A percentile compares a stretch with the other conserved stretches of the same genome.
phyloP scores from a whole-genome alignment of 805 yeast species.

The Ogataea nakhonphanomensis region DNA sequence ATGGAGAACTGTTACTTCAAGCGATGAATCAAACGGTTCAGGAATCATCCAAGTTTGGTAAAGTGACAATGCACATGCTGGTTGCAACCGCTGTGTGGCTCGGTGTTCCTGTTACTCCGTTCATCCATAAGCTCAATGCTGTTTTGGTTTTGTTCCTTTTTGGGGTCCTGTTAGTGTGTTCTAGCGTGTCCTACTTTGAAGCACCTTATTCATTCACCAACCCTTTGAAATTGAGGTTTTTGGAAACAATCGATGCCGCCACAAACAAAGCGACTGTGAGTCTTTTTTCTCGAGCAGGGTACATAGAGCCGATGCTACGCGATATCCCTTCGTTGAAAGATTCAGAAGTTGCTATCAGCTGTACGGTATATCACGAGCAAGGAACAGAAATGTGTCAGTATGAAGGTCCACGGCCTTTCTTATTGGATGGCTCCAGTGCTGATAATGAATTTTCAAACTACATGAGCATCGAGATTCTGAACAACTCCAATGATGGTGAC shows the following conservation, averaged over 20 bases:
- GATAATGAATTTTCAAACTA: constrained; percentile 40
- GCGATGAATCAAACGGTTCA: constrained; percentile 70
- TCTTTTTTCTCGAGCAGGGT: constrained; percentile 50
- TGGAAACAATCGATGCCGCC: constrained; percentile 52
- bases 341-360: constrained; percentile 28
- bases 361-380: constrained; percentile 34
- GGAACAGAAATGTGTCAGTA: constrained; percentile 56
- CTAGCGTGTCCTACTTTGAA: constrained; percentile 36
- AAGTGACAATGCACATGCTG: constrained; percentile 35
- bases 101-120: constrained; percentile 58
- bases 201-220: constrained; percentile 57
- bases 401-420: constrained; percentile 46
- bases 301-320: constrained; percentile 42
- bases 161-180: constrained; percentile 36
- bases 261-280: constrained; percentile 36
- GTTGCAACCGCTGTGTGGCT: constrained; percentile 36
- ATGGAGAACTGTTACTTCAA: constrained; percentile 54
- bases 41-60: constrained; percentile 51
- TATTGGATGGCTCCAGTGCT: constrained; percentile 36
- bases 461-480: constrained; percentile 48
- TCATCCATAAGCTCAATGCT: constrained; percentile 63
- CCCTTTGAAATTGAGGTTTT: constrained; percentile 72
- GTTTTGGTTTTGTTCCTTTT: constrained; percentile 44
- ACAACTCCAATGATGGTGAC: constrained; percentile 39
- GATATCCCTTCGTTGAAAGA: constrained; percentile 65